These are phyloP conservation scores for Tricholomella constricta DNA, from an alignment of 768 basidiomycete species.

Conservation along the genomic window DNA sequence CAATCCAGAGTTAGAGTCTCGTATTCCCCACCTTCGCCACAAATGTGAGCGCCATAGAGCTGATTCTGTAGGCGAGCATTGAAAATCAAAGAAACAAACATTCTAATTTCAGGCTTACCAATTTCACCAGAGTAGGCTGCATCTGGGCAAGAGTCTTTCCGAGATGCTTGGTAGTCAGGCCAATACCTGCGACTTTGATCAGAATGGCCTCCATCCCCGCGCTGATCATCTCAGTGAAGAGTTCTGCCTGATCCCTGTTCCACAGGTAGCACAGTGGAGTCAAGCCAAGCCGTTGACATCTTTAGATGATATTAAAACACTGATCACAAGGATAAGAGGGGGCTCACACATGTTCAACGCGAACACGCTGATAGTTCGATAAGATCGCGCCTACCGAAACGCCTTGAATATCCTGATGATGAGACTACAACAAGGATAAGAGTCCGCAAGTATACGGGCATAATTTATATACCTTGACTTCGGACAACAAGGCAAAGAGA, in stretches of 20 bases:
- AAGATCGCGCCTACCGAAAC: conserved; percentile 96
- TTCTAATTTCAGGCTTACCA: conserved; percentile 49
- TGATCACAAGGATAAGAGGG: neutral
- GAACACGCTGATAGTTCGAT: conserved; percentile 94
- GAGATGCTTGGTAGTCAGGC: conserved; percentile 75
- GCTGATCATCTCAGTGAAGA: conserved; percentile 85
- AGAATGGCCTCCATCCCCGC: conserved; percentile 79
- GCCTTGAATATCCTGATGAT: conserved; percentile 80
- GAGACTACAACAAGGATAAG: conserved; percentile 42
- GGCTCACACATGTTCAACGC: conserved; percentile 95
- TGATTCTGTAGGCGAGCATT: conserved; percentile 51
- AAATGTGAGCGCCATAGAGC: conserved; percentile 88
- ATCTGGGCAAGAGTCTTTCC: conserved; percentile 76
- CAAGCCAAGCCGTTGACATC: conserved; percentile 79
- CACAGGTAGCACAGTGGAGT: conserved; percentile 88
- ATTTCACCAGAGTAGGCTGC: conserved; percentile 66
- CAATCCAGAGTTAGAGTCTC: conserved; percentile 91
- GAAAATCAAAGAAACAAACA: neutral
- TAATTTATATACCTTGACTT: conserved; percentile 66
- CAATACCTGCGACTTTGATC: conserved; percentile 96
- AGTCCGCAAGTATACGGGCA: neutral
- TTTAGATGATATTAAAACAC: conserved; percentile 27
- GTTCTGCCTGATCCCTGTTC: conserved; percentile 87
- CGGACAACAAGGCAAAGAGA: conserved; percentile 67
- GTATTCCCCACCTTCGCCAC: conserved; percentile 98